phyloP scores from a whole-genome alignment of 768 basidiomycete species.

The Chalciporus chontae region DNA sequence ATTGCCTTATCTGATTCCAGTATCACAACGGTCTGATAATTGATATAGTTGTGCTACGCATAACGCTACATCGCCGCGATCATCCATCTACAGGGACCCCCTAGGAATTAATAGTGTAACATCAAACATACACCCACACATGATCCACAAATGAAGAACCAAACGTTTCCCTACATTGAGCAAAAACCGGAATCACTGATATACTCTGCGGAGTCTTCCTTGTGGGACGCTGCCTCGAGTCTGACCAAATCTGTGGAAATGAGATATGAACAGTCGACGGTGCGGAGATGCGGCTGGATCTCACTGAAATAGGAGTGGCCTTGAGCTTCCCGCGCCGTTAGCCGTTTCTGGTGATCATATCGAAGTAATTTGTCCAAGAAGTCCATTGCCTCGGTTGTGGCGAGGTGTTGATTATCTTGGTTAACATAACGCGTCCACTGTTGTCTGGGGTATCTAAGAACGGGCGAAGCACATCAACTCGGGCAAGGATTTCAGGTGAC shows the following conservation, averaged over 20 bases:
- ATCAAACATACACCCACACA: conserved; percentile 3
- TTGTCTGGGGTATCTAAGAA: conserved; percentile 51
- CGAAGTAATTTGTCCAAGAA: conserved; percentile 62
- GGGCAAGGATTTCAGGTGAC: not conserved
- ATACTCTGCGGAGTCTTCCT: conserved; percentile 38
- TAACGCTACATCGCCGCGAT: conserved; percentile 16
- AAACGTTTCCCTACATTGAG: conserved; percentile 29
- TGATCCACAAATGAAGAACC: not conserved
- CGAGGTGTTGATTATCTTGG: conserved; percentile 53
- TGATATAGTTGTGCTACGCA: conserved; percentile 11
- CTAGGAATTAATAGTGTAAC: conserved; percentile 7
- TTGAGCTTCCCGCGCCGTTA: conserved; percentile 66
- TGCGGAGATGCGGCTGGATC: conserved; percentile 22
- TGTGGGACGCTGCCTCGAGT: conserved; percentile 43
- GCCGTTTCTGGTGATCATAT: conserved; percentile 67
- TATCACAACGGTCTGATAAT: conserved; percentile 4
- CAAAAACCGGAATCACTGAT: conserved; percentile 50
- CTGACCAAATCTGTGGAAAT: conserved; percentile 41
- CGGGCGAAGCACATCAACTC: not conserved
- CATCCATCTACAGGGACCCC: conserved; percentile 7
- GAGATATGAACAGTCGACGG: conserved; percentile 19
- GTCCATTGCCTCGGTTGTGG: conserved; percentile 61
- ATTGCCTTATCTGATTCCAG: conserved; percentile 15
- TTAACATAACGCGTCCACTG: conserved; percentile 64
- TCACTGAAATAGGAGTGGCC: conserved; percentile 63